Evolutionary conservation across 2,329 filamentous ascomycete species (phyloP).

Genomic region (Arachnopeziza araneosa): DNA sequence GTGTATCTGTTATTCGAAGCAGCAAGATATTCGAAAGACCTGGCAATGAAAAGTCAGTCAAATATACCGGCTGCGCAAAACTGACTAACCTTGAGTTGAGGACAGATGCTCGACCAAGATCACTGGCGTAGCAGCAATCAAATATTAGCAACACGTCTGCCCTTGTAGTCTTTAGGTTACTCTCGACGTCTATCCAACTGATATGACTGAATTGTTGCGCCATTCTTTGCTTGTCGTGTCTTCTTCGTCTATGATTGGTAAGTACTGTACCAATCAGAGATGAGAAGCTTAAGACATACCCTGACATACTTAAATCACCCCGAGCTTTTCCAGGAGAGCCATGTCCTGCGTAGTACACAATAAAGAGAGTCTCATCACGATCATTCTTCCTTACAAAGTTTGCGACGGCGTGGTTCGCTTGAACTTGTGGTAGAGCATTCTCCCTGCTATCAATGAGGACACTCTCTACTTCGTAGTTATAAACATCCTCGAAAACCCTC

Average conservation of each 20-base stretch:
- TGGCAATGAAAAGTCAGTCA: background rate
- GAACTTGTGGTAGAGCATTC: conserved; percentile 4
- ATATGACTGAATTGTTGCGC: conserved; percentile 3
- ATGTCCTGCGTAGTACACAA: conserved; percentile 18
- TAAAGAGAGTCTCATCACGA: conserved; percentile 5
- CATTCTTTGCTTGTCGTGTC: background rate
- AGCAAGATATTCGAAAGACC: conserved; percentile 18
- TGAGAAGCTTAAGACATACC: conserved; percentile 2
- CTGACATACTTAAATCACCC: conserved; percentile 2
- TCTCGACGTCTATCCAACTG: conserved; percentile 9
- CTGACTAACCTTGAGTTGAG: background rate
- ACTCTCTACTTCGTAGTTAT: conserved; percentile 1
- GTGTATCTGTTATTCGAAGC: conserved; percentile 7
- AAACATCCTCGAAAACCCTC: conserved; percentile 4
- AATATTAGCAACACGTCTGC: conserved; percentile 16
- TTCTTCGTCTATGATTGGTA: background rate
- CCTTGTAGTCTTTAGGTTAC: conserved; percentile 5
- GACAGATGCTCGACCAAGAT: conserved; percentile 4
- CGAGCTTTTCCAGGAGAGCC: conserved; percentile 1
- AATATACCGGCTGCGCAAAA: background rate
- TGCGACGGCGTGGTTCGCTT: conserved; percentile 7
- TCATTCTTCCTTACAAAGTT: conserved; percentile 11
- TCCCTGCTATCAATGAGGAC: background rate
- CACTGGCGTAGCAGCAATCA: conserved; percentile 18
- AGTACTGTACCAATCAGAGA: background rate